These are phyloP conservation scores for Trichomonas vaginalis DNA, from an alignment of 208 protist species.

Conservation along the genomic window DNA sequence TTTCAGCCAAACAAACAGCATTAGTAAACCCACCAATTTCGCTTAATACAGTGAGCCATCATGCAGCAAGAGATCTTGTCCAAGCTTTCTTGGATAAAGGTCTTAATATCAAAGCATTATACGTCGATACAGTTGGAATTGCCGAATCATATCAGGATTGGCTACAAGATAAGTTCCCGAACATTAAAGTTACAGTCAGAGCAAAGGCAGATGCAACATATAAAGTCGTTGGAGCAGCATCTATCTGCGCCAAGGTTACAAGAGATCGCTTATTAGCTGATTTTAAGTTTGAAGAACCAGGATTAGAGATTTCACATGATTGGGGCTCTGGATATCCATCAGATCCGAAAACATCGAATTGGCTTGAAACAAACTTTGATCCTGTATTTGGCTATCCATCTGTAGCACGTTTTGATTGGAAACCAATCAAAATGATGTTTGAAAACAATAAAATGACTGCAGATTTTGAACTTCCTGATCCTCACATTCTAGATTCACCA, in stretches of 20 bases:
- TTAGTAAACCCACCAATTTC: neutral
- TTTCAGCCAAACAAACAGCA: conserved; percentile 25
- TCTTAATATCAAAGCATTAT: conserved; percentile 23
- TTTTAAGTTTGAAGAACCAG: neutral
- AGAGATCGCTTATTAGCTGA: neutral
- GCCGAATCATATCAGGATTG: conserved; percentile 27
- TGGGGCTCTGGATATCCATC: conserved; percentile 13
- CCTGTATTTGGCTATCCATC: conserved; percentile 30
- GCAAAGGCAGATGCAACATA: conserved; percentile 29
- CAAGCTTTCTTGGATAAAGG: conserved; percentile 21
- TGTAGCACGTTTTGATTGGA: conserved; percentile 27
- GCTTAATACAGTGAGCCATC: conserved; percentile 30
- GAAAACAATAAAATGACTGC: neutral
- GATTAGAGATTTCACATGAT: neutral
- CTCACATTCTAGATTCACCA: neutral
- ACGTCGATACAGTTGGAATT: conserved; percentile 42
- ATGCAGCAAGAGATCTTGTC: conserved; percentile 26
- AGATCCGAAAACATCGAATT: conserved; percentile 20
- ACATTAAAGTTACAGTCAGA: conserved; percentile 21
- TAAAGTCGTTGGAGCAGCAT: conserved; percentile 29
- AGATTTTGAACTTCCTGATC: neutral
- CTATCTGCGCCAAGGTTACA: conserved; percentile 30
- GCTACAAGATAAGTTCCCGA: neutral
- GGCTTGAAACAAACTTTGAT: conserved; percentile 23
- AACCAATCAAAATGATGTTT: neutral